These are phyloP conservation scores for Claviceps quebecensis DNA, from an alignment of 2,329 filamentous ascomycete genomes.

Conservation along the genomic window DNA sequence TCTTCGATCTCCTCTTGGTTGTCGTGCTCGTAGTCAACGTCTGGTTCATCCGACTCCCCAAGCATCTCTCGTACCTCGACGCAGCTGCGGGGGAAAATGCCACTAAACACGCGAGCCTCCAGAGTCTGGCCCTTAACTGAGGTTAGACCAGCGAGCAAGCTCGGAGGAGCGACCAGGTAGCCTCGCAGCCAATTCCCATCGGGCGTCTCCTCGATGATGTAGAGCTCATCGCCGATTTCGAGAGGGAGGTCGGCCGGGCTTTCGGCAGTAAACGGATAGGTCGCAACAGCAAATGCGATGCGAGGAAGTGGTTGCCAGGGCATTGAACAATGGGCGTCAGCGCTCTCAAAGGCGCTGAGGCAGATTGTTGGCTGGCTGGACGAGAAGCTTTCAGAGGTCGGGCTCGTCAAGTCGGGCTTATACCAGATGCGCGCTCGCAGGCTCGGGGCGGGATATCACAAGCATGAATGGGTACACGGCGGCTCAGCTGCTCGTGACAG, in stretches of 20 bases:
- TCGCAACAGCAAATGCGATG: slow-evolving; percentile 96
- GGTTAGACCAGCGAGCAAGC: slow-evolving; percentile 79
- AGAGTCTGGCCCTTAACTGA: slow-evolving; percentile 84
- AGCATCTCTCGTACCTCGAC: slow-evolving; percentile 90
- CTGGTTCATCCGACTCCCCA: slow-evolving; percentile 51
- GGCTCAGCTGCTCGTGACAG: background rate
- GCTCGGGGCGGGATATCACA: slow-evolving; percentile 1
- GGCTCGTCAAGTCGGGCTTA: background rate
- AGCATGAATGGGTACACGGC: slow-evolving; percentile 2
- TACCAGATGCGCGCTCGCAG: slow-evolving; percentile 1
- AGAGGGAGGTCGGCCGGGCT: slow-evolving; percentile 84
- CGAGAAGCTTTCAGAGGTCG: background rate
- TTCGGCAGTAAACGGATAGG: slow-evolving; percentile 80
- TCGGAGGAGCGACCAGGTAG: slow-evolving; percentile 88
- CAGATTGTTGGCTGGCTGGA: background rate
- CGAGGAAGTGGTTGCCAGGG: slow-evolving; percentile 94
- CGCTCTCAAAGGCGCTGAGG: slow-evolving; percentile 6
- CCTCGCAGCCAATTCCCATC: slow-evolving; percentile 88
- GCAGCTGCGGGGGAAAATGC: slow-evolving; percentile 88
- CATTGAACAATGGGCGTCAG: slow-evolving; percentile 39
- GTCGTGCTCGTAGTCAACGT: slow-evolving; percentile 31
- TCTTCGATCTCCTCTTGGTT: slow-evolving; percentile 20
- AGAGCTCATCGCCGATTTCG: slow-evolving; percentile 95
- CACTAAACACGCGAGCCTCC: slow-evolving; percentile 93
- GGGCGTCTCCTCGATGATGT: slow-evolving; percentile 94